These are phyloP conservation scores for Podospora comata DNA, from an alignment of 495 filamentous ascomycete species.

Conservation along the genomic window DNA sequence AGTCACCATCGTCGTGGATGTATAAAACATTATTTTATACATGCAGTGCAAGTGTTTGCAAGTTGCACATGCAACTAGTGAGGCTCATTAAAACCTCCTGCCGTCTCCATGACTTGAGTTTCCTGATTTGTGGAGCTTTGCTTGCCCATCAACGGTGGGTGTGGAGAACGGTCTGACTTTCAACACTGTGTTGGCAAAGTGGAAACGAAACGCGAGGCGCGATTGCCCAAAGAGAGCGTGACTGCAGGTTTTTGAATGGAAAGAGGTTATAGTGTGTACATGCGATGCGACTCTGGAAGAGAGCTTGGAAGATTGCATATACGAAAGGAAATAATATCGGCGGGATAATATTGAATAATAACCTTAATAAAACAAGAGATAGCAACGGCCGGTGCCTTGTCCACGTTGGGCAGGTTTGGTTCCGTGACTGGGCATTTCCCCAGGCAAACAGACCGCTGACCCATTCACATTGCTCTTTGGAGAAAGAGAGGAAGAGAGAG, in stretches of 20 bases:
- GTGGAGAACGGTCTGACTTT: background rate
- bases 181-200: background rate
- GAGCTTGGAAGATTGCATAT: background rate
- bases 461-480: background rate
- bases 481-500: background rate
- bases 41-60: no score
- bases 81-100: background rate
- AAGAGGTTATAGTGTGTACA: conserved; percentile 8
- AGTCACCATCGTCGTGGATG: background rate
- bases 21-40: background rate
- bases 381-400: background rate
- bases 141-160: background rate
- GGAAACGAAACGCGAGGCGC: background rate
- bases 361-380: background rate
- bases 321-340: background rate
- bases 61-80: background rate
- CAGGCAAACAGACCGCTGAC: background rate
- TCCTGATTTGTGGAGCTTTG: background rate
- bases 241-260: background rate
- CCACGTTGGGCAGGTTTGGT: conserved; percentile 10
- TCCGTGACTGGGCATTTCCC: conserved; percentile 2
- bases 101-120: background rate
- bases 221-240: background rate
- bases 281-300: conserved; percentile 5
- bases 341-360: background rate